phyloP scores from a whole-genome alignment of 176 grass and related monocot species.

The Ensete glaucum region DNA sequence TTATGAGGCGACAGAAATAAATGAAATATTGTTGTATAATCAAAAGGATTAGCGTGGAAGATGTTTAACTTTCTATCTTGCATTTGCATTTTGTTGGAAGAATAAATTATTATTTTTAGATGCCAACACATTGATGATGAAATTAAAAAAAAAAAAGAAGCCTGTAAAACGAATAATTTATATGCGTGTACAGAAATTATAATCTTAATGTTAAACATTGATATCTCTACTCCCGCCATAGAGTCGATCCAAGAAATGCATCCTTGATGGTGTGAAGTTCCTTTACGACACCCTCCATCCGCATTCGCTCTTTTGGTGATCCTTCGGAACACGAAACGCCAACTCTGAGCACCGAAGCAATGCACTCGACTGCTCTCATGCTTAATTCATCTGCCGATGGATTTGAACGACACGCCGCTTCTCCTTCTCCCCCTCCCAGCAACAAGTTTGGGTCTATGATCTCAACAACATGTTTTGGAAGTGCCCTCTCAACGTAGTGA shows the following conservation, averaged over 20 bases:
- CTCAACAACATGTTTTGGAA: background rate
- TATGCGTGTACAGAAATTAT: no score
- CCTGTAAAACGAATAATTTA: no score
- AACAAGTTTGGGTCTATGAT: background rate
- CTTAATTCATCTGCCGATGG: background rate
- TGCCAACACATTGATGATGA: no score
- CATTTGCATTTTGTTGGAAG: no score
- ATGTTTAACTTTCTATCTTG: no score
- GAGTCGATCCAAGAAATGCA: background rate
- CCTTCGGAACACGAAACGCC: constrained; percentile 3
- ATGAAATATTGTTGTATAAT: no score
- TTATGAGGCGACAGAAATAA: no score
- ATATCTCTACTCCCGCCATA: background rate
- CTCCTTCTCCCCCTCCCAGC: background rate
- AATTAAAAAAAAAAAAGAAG: no score
- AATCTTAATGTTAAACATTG: no score
- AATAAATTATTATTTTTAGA: no score
- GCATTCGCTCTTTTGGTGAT: constrained; percentile 1
- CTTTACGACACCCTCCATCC: background rate
- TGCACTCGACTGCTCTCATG: background rate
- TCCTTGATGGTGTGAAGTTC: background rate
- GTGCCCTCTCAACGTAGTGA: background rate
- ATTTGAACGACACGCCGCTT: background rate
- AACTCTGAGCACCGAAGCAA: background rate
- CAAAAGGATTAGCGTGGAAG: no score